Evolutionary conservation across 495 filamentous ascomycete genomes (phyloP), one percentile per base, ranked within the genome.

Genomic region (Podospora sp.): DNA sequence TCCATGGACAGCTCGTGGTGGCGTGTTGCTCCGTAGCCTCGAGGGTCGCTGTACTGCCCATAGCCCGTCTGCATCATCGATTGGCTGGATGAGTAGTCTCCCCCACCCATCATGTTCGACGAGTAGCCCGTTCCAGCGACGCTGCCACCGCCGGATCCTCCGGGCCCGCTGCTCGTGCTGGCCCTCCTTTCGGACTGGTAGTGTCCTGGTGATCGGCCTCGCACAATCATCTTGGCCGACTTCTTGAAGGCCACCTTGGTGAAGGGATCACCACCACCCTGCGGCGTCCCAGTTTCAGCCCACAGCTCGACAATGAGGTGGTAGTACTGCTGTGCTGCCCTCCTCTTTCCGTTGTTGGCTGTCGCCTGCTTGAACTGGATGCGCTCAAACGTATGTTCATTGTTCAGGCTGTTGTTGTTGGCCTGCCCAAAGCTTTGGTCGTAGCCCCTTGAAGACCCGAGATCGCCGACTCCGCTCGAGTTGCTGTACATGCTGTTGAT

Each of bases 291-390:
- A 8, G 95, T 81, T 68, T 97, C 91, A 25, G 90, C 94, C 70
- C 88, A 92, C 2, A 98, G 86, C 74, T 97, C 94, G 1, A 97
- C 90, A 29, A 97, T 86, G 29, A 98, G 83, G 69, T 96, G 93
- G 75, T 96, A 98, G 75, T 92, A 97, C 71, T 97, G 94, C 75
- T 97, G 94, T 12, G 92, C 91, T 0, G 94, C 93, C 53, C 94
- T 83, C 62, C 94, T 83, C 74, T 97, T 97, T 24, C 94, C 94
- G 68, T 98, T 98, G 80, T 98, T 98, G 4, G 93, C 93, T 0
- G 94, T 98, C 1, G 94, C 95, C 60, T 91, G 91, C 75, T 97
- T 96, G 83, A 98, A 98, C 72, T 98, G 94, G 52, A 97, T 97
- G 2, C 94, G 88, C 71, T 97, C 94, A 73, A 97, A 98, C 0